Conservation (phyloP, 192 early-diverging fungal genomes). For the Spizellomyces sp. region DNA sequence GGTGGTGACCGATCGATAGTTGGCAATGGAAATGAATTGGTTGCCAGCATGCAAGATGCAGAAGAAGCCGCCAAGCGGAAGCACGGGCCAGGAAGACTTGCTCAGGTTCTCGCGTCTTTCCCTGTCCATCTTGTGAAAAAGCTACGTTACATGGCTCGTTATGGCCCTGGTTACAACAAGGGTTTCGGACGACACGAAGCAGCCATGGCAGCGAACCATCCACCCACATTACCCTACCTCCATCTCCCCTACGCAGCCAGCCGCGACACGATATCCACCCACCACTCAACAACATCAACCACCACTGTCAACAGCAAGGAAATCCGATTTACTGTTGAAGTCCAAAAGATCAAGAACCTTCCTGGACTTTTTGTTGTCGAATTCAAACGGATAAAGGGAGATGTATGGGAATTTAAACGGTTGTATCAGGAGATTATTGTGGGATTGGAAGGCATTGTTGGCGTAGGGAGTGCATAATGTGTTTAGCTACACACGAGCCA, state of each 20-base stretch:
- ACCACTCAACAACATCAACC: conserved; percentile 9
- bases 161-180: conserved; percentile 40
- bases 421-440: conserved; percentile 48
- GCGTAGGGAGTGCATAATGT: conserved; percentile 10
- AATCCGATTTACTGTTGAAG: conserved; percentile 83
- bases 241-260: neutral
- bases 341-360: conserved; percentile 91
- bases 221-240: conserved; percentile 10
- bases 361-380: conserved; percentile 51
- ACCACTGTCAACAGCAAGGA: conserved; percentile 58
- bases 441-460: conserved; percentile 13
- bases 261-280: conserved; percentile 1
- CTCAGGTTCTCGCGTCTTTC: conserved; percentile 39
- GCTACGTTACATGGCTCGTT: conserved; percentile 38
- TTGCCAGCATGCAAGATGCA: neutral
- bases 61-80: conserved; percentile 46
- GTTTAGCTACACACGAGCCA: too few relatives aligned
- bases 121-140: conserved; percentile 42
- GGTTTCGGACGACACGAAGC: conserved; percentile 41
- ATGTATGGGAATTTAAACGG: conserved; percentile 58
- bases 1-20: neutral
- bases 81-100: conserved; percentile 52
- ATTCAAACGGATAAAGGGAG: conserved; percentile 53
- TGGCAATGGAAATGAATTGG: neutral
- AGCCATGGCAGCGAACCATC: neutral